Evolutionary conservation across 495 filamentous ascomycete genomes (phyloP).

Genomic region (Podospora pseudoanserina): DNA sequence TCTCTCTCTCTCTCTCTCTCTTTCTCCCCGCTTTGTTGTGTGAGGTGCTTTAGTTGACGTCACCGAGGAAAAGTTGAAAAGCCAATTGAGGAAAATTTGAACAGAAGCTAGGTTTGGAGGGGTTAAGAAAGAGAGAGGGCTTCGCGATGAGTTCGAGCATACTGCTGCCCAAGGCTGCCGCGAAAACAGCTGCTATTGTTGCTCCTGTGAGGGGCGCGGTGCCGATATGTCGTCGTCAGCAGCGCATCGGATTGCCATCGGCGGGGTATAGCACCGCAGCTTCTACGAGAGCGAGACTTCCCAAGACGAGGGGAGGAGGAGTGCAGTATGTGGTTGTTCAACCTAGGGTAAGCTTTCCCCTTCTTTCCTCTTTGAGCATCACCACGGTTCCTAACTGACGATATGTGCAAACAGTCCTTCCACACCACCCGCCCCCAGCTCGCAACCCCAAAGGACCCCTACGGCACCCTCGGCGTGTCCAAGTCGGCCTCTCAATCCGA

Average conservation of each 20-base stretch:
- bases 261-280: not conserved
- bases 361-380: no score
- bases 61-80: not conserved
- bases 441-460: slow-evolving; percentile 72
- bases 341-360: slow-evolving; percentile 21
- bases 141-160: not conserved
- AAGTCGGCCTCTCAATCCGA: slow-evolving; percentile 76
- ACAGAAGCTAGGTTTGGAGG: not conserved
- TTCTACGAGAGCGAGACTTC: not conserved
- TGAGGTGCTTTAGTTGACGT: not conserved
- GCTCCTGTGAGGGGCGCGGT: not conserved
- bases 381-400: no score
- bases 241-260: not conserved
- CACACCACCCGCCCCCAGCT: slow-evolving; percentile 62
- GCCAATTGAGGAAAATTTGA: no score
- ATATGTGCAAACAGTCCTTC: slow-evolving; percentile 55
- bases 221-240: not conserved
- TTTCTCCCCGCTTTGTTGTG: not conserved
- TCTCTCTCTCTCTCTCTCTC: not conserved
- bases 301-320: not conserved
- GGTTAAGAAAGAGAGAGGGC: not conserved
- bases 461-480: slow-evolving; percentile 77
- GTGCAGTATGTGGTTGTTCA: not conserved
- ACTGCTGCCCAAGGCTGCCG: not conserved
- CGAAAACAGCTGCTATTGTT: not conserved